Percentiles rank a stretch among this genome's conserved stretches.
phyloP scores from a whole-genome alignment of 2,329 filamentous ascomycete species.

The Magnaporthiopsis poae region DNA sequence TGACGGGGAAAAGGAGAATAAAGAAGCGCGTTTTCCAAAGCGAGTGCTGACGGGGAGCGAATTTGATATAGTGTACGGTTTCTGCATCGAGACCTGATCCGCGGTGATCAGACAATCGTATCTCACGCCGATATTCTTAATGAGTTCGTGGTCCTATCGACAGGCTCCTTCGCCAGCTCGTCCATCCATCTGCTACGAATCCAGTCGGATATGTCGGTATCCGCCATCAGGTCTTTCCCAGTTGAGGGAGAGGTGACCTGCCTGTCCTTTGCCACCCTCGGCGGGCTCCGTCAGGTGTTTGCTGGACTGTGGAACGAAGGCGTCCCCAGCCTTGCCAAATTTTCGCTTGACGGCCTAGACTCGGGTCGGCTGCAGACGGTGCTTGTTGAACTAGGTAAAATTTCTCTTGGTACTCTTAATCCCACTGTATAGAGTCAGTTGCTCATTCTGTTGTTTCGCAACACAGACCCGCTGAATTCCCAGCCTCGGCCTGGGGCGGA shows the following conservation, averaged over 20 bases:
- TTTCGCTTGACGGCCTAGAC: constrained; percentile 12
- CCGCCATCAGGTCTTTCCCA: constrained; percentile 22
- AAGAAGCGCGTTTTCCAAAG: not conserved
- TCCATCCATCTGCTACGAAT: constrained; percentile 30
- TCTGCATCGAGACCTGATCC: constrained; percentile 5
- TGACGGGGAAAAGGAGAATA: not conserved
- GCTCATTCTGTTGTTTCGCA: not conserved
- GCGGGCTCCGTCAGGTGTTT: constrained; percentile 20
- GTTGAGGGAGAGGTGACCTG: constrained; percentile 41
- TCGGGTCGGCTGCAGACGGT: constrained; percentile 10
- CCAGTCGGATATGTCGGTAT: constrained; percentile 18
- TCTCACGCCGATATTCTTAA: constrained; percentile 33
- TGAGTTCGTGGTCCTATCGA: constrained; percentile 32
- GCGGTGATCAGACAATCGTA: constrained; percentile 15
- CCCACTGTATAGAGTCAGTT: not conserved
- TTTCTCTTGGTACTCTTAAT: not conserved
- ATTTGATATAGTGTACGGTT: not conserved
- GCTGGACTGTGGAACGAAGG: constrained; percentile 25
- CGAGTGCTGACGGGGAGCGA: not conserved
- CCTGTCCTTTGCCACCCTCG: constrained; percentile 25
- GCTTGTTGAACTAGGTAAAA: constrained; percentile 17
- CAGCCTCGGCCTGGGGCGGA: constrained; percentile 4
- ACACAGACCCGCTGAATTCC: not conserved
- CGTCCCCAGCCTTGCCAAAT: constrained; percentile 25
- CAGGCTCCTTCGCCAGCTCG: constrained; percentile 26